Conservation (phyloP, 2,329 filamentous ascomycete genomes). For the Dissoconium aciculare region DNA sequence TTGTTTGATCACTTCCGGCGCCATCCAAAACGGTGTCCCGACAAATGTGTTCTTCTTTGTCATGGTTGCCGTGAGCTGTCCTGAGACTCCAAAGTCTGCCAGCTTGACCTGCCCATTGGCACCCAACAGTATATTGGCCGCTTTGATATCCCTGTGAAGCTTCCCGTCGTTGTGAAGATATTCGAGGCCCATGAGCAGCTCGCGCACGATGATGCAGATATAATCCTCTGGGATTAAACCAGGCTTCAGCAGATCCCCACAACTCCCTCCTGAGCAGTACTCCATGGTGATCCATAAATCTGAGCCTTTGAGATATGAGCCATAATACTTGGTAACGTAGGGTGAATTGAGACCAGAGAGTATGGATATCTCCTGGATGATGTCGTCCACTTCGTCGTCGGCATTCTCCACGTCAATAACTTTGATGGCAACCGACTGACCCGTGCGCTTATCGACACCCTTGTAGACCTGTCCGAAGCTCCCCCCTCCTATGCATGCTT, state of each 20-base stretch:
- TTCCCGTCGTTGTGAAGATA: constrained; percentile 95
- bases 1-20: constrained; percentile 95
- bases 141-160: constrained; percentile 94
- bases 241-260: constrained; percentile 88
- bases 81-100: constrained; percentile 92
- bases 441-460: constrained; percentile 86
- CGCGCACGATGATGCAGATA: constrained; percentile 86
- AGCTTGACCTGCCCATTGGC: constrained; percentile 92
- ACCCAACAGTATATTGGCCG: constrained; percentile 80
- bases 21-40: constrained; percentile 98
- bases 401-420: constrained; percentile 98
- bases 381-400: constrained; percentile 98
- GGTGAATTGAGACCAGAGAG: constrained; percentile 89
- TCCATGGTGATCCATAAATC: constrained; percentile 99
- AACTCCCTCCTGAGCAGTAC: constrained; percentile 93
- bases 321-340: constrained; percentile 95
- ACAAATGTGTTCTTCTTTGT: constrained; percentile 99
- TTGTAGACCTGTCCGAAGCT: constrained; percentile 99
- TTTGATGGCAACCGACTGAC: constrained; percentile 92
- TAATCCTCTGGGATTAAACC: constrained; percentile 86
- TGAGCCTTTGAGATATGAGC: constrained; percentile 87
- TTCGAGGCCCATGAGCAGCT: constrained; percentile 76
- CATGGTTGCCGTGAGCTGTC: constrained; percentile 93
- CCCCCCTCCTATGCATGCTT: constrained; percentile 61
- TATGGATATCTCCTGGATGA: constrained; percentile 97